phyloP scores from a whole-genome alignment of 2,329 filamentous ascomycete species.

The Leptographium wingfieldii region DNA sequence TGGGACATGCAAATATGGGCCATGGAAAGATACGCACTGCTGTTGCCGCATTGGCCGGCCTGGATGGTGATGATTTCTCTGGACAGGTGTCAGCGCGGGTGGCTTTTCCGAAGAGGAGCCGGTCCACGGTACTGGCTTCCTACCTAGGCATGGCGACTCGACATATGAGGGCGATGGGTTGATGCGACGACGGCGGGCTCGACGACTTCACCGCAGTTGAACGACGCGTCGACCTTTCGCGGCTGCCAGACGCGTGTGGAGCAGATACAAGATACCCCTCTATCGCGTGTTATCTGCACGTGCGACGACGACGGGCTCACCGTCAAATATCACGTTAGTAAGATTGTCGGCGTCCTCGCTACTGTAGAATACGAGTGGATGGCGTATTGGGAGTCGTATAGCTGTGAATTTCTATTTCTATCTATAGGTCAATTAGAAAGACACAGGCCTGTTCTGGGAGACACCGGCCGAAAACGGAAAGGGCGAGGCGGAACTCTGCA shows the following conservation, averaged over 20 bases:
- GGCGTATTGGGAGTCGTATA: too few relatives aligned
- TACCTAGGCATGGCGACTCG: conserved; percentile 23
- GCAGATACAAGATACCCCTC: neutral
- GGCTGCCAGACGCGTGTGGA: neutral
- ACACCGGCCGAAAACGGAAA: neutral
- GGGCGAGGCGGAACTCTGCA: neutral
- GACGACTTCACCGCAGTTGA: neutral
- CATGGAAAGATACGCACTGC: conserved; percentile 49
- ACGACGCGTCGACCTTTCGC: neutral
- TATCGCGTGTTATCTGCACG: neutral
- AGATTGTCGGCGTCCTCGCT: neutral
- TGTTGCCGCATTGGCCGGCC: conserved; percentile 98
- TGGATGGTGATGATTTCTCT: conserved; percentile 99
- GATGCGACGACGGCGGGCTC: neutral
- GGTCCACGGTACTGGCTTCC: neutral
- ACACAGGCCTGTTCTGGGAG: too few relatives aligned
- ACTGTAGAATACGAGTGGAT: neutral
- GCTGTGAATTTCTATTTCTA: too few relatives aligned
- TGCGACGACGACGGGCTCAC: neutral
- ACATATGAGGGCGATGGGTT: neutral
- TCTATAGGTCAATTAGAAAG: too few relatives aligned
- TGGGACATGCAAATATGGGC: neutral
- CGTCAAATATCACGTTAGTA: neutral
- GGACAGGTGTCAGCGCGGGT: conserved; percentile 10
- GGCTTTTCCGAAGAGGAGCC: neutral